A percentile compares a stretch with the other conserved stretches of the same genome.
These are phyloP conservation scores for Fusarium penzigii DNA, from an alignment of 2,329 filamentous ascomycete genomes.

Conservation along the genomic window DNA sequence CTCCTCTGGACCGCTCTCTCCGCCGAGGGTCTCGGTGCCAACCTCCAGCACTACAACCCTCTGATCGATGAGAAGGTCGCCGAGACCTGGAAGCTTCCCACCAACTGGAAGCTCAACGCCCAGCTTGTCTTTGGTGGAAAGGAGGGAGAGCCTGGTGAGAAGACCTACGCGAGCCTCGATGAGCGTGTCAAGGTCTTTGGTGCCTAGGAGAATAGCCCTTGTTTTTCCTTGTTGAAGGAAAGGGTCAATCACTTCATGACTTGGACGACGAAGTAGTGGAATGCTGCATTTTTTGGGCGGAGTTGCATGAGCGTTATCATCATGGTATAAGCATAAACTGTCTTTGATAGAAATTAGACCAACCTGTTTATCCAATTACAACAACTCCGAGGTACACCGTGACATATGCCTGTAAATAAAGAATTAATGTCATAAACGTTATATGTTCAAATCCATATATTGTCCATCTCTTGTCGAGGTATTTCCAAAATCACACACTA, in stretches of 20 bases:
- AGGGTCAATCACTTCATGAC: too few species aligned
- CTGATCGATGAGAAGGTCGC: constrained; percentile 74
- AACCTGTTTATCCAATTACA: neutral
- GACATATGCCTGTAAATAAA: too few species aligned
- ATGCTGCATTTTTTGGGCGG: constrained; percentile 13
- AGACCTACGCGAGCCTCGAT: constrained; percentile 65
- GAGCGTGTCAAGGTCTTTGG: constrained; percentile 68
- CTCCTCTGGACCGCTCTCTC: constrained; percentile 80
- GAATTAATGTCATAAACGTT: too few species aligned
- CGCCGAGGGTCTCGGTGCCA: constrained; percentile 80
- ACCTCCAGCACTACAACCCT: constrained; percentile 93
- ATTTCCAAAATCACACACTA: constrained; percentile 8
- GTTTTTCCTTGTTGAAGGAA: too few species aligned
- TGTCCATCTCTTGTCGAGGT: constrained; percentile 6
- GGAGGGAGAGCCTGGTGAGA: constrained; percentile 58
- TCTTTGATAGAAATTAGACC: neutral
- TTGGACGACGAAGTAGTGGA: neutral
- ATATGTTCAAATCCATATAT: neutral
- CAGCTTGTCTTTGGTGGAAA: constrained; percentile 82
- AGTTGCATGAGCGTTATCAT: constrained; percentile 8
- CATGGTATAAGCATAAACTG: neutral
- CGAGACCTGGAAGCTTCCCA: constrained; percentile 68
- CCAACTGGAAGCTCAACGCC: constrained; percentile 74
- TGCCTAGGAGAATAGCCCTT: constrained; percentile 34
- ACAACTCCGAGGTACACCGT: neutral